Percentiles rank a stretch among this genome's conserved stretches.
Conservation (phyloP, 805 yeast species). For the Kodamaea fukazawae region DNA sequence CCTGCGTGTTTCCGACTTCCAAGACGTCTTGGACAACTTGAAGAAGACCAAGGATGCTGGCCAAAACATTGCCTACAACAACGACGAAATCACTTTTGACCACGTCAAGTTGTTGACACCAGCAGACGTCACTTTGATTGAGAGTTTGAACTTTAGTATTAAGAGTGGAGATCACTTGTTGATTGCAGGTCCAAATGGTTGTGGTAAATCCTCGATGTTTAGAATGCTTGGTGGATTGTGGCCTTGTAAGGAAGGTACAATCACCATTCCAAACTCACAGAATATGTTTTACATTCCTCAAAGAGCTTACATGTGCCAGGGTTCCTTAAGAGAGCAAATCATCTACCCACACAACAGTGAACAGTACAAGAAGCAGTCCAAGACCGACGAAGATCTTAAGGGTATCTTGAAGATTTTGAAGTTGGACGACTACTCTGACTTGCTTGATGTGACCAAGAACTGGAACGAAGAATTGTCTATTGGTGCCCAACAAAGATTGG, state of each 20-base stretch:
- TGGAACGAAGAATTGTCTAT: slow-evolving; percentile 88
- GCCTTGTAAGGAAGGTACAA: slow-evolving; percentile 65
- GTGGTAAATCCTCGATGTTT: slow-evolving; percentile 91
- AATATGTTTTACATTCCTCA: slow-evolving; percentile 89
- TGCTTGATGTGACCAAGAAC: slow-evolving; percentile 56
- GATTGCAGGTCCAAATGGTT: slow-evolving; percentile 94
- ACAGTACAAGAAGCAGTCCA: slow-evolving; percentile 46
- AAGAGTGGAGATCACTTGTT: slow-evolving; percentile 80
- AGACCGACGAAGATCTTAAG: slow-evolving; percentile 49
- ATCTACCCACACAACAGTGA: slow-evolving; percentile 78
- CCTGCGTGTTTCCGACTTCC: slow-evolving; percentile 66
- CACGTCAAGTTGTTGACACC: slow-evolving; percentile 85
- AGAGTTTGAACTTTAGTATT: slow-evolving; percentile 65
- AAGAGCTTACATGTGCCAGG: slow-evolving; percentile 80
- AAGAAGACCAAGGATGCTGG: slow-evolving; percentile 11
- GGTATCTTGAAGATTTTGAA: slow-evolving; percentile 57
- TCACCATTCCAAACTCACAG: slow-evolving; percentile 62
- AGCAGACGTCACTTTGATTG: slow-evolving; percentile 67
- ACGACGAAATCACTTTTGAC: slow-evolving; percentile 64
- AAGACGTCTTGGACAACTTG: slow-evolving; percentile 54
- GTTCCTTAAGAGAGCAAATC: slow-evolving; percentile 81
- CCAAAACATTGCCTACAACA: slow-evolving; percentile 29
- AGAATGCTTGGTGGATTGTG: slow-evolving; percentile 90
- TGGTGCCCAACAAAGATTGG: slow-evolving; percentile 91
- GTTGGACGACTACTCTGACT: slow-evolving; percentile 50